Percentiles rank a stretch among this genome's conserved stretches.
phyloP scores from a whole-genome alignment of 2,329 filamentous ascomycete genomes.

The Alternaria brassicae region DNA sequence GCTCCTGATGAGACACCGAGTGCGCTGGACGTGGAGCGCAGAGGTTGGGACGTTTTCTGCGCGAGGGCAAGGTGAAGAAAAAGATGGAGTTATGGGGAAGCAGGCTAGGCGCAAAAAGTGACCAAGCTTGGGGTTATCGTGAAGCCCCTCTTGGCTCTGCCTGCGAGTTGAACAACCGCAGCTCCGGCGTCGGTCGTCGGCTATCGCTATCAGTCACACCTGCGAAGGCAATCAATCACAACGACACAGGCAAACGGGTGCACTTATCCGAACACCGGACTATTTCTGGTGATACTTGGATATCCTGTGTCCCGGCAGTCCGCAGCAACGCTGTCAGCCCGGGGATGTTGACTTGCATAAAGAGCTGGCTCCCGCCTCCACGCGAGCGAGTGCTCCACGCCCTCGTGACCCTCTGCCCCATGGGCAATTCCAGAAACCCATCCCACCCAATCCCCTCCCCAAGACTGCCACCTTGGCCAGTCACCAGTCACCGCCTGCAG shows the following conservation, averaged over 20 bases:
- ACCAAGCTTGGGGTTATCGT: constrained; percentile 12
- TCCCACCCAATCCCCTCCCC: constrained; percentile 7
- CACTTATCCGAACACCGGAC: neutral
- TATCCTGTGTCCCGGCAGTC: constrained; percentile 9
- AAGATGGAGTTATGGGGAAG: constrained; percentile 9
- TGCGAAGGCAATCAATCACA: neutral
- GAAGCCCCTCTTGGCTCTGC: constrained; percentile 7
- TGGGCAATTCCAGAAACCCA: constrained; percentile 19
- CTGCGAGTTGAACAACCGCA: constrained; percentile 3
- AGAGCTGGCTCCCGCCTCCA: constrained; percentile 20
- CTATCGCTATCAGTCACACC: neutral
- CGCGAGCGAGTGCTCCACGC: constrained; percentile 15
- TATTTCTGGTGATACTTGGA: neutral
- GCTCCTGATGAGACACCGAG: neutral
- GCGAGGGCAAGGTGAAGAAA: constrained; percentile 3
- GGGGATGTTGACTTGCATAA: constrained; percentile 42
- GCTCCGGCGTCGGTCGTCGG: neutral
- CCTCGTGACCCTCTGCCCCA: constrained; percentile 30
- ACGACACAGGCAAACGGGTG: neutral
- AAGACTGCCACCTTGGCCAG: constrained; percentile 11
- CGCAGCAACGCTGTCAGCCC: constrained; percentile 28
- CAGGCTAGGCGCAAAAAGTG: constrained; percentile 12
- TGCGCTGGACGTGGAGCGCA: neutral
- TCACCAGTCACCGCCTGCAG: constrained; percentile 8
- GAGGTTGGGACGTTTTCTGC: neutral